A percentile compares a stretch with the other conserved stretches of the same genome.
Evolutionary conservation across 805 yeast species (phyloP).

Genomic region (Starmerella stellata): DNA sequence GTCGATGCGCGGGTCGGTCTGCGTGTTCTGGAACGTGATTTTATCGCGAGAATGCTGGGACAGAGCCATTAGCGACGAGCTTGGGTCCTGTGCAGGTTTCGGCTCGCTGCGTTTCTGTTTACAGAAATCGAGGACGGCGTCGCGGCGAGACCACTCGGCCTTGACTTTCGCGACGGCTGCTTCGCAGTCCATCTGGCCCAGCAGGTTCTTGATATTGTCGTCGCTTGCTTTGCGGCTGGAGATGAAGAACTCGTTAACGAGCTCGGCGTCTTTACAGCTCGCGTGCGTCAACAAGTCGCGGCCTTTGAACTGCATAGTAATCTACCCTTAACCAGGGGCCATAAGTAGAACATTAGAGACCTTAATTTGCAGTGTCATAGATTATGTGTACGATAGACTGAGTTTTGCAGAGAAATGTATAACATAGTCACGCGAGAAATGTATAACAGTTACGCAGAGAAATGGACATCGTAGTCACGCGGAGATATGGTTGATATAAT

Average conservation of each 20-base stretch:
- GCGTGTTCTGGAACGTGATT: conserved; percentile 13
- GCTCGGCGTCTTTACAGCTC: conserved; percentile 16
- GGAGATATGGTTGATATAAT: too few species aligned
- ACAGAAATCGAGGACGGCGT: conserved; percentile 12
- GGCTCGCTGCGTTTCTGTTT: conserved; percentile 2
- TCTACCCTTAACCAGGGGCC: too few species aligned
- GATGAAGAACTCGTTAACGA: conserved; percentile 18
- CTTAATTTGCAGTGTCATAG: too few species aligned
- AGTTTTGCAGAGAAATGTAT: too few species aligned
- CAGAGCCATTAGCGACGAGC: conserved; percentile 9
- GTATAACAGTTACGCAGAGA: too few species aligned
- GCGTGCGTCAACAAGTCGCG: conserved; percentile 6
- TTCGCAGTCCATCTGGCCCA: conserved; percentile 18
- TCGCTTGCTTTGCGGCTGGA: conserved; percentile 20
- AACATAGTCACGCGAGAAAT: too few species aligned
- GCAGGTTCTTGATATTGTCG: conserved; percentile 18
- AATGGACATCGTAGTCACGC: too few species aligned
- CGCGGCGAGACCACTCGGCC: conserved; percentile 14
- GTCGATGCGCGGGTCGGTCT: conserved; percentile 17
- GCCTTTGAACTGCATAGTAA: neutral
- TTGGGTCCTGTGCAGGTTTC: conserved; percentile 1
- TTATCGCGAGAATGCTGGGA: conserved; percentile 13
- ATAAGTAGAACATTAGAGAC: too few species aligned
- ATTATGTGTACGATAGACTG: too few species aligned
- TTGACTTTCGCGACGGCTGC: conserved; percentile 8